Evolutionary conservation across 371 early-diverging fungal genomes (phyloP), one percentile per base, ranked within the genome.

Genomic region (Choanephora cucurbitarum): DNA sequence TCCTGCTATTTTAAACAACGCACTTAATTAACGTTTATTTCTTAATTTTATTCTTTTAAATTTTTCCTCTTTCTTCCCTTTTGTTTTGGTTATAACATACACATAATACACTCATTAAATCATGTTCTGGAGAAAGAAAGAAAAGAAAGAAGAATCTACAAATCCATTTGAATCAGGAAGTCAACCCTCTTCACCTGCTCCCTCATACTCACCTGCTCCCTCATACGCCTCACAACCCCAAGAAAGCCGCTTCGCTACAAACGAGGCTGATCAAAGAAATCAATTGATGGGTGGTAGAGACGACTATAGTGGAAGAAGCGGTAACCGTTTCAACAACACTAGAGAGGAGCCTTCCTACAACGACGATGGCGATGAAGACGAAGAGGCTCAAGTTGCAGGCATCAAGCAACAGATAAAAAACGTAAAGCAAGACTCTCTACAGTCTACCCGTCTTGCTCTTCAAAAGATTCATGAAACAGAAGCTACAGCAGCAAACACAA

Each of bases 391-490:
- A 60, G 69, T 82, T 15, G 72, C 79, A 52, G 71, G 73, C 44
- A 81, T 92, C 43, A 70, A 82, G 47, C 67, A 79, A 32, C 82
- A 86, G 69, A 90, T 92, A 39, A 73, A 67, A 18, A 73, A 89
- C 52, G 76, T 79, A 23, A 91, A 92, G 64, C 80, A 84, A 60
- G 91, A 91, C 54, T 84, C 89, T 17, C 72, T 88, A 31, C 78
- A 80, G 37, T 86, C 85, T 17, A 85, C 91, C n/a, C 80, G 92
- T 37, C 73, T 82, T 34, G 87, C 92, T 5, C 70, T 91, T 23
- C 76, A 76, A 40, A 80, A 81, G 41, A 66, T 91, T 1, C 70
- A 81, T 46, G 86, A 90, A 58, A 79, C 91, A 5, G 85, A 91
- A 34, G 74, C 72, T 18, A 68, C 84, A 1, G 90, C 87, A 4